Base-by-base conservation (phyloP, 2,329 filamentous ascomycete species). In the Fusarium domesticum region DNA sequence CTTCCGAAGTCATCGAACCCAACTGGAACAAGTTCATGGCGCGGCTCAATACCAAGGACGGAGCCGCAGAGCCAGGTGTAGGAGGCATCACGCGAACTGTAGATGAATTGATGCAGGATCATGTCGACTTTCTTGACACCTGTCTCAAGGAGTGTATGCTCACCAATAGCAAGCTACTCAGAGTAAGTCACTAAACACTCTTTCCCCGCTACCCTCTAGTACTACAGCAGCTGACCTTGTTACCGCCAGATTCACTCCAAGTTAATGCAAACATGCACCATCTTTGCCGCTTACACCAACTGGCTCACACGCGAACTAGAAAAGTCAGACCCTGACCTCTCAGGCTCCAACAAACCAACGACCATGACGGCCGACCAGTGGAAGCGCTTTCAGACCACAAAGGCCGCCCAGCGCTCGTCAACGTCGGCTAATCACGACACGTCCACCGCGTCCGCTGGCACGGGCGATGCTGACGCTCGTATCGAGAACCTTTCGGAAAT, bases 131-230 rank as follows among this genome's bases (percentile, higher is more conserved):
- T 66, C 72, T 98, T 37, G 93, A 96, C 59, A 97, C 93, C 4
- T 98, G 93, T 65, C 75, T 98, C 60, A 98, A 97, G 70, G 93
- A 97, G 70, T 97, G 93, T 73, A 97, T 97, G 90, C 77, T 98
- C 53, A 98, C 93, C 16, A 96, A 98, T 66, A 89, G 89, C 63
- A 96, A 96, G 71, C 77, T 98, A 6, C 72, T 98, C 6, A 85
- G 89, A 69, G 92, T 96, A 77, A 54, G 75, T 67, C 11, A 32
- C 34, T 32, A 28, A 4, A 8, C 7, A 28, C 8, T 18, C 6
- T 31, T 20, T 30, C 23, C 33, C 32, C 18, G 30, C 43, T 20
- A 39, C 15, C 28, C 10, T 10, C 30, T 15, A 35, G 15, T 18
- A 16, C 30, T 31, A 10, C 6, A 12, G 11, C 36, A 39, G 28